These are phyloP conservation scores for Cutaneotrichosporon curvatum DNA, from an alignment of 1,284 basidiomycete genomes.

Conservation along the genomic window DNA sequence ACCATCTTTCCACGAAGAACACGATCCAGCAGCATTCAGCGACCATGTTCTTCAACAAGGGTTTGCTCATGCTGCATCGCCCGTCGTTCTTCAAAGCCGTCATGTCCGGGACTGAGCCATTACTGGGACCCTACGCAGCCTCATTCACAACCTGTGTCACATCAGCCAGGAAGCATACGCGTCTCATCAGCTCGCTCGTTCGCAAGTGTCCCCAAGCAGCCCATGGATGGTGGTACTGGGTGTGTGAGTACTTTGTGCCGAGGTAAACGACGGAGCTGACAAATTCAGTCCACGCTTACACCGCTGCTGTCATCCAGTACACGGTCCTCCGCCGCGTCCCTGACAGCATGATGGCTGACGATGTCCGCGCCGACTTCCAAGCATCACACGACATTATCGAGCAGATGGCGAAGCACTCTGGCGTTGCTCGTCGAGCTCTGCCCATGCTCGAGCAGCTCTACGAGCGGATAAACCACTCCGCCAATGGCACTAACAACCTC, in stretches of 20 bases:
- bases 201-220: conserved; percentile 12
- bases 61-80: conserved; percentile 19
- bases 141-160: conserved; percentile 23
- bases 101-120: conserved; percentile 14
- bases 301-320: conserved; percentile 22
- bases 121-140: conserved; percentile 17
- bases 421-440: conserved; percentile 12
- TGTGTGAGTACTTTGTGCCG: conserved; percentile 7
- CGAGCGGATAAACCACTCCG: conserved; percentile 5
- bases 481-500: too few relatives aligned
- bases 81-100: conserved; percentile 23
- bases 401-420: conserved; percentile 17
- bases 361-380: conserved; percentile 20
- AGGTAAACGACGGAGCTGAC: not conserved
- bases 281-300: conserved; percentile 23
- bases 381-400: conserved; percentile 15
- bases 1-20: conserved; percentile 8
- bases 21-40: conserved; percentile 22
- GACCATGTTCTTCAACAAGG: conserved; percentile 23
- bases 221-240: conserved; percentile 23
- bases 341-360: conserved; percentile 21
- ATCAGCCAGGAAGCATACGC: conserved; percentile 21
- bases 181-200: conserved; percentile 15
- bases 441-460: conserved; percentile 13
- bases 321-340: conserved; percentile 19